Percentiles rank a stretch among this genome's conserved stretches.
phyloP scores from a whole-genome alignment of 768 basidiomycete genomes.

The Phaffia tasmanica region DNA sequence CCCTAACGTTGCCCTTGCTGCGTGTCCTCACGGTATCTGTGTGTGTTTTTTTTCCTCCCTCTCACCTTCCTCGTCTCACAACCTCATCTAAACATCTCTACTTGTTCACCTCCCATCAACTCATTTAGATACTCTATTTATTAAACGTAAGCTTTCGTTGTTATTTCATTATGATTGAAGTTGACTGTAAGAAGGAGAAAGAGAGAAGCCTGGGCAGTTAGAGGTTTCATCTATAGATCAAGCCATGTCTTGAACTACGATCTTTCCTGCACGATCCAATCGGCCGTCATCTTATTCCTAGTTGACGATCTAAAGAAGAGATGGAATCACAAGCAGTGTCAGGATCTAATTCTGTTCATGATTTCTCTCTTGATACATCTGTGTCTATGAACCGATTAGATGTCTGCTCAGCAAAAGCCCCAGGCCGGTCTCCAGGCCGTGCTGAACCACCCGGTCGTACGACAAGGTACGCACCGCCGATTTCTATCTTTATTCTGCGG shows the following conservation, averaged over 20 bases:
- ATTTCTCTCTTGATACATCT: neutral
- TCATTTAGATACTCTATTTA: no score
- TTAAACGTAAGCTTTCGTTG: no score
- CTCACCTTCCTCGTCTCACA: no score
- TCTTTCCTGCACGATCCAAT: neutral
- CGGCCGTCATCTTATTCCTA: neutral
- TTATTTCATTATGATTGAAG: no score
- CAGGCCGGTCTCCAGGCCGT: slow-evolving; percentile 62
- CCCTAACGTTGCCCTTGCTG: no score
- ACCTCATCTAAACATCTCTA: no score
- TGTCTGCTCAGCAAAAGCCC: slow-evolving; percentile 44
- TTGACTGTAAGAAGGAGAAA: no score
- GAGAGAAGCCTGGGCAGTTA: no score
- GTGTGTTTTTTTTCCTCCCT: no score
- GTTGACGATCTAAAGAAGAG: neutral
- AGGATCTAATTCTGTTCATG: neutral
- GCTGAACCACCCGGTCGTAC: slow-evolving; percentile 74
- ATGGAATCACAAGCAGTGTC: neutral
- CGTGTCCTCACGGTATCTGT: no score
- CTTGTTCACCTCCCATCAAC: no score
- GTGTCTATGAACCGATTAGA: neutral
- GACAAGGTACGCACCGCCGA: slow-evolving; percentile 43
- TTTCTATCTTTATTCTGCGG: neutral
- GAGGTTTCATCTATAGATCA: neutral
- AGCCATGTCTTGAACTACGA: neutral